phyloP scores from a whole-genome alignment of 2,329 filamentous ascomycete species.

The Fusarium xylarioides region DNA sequence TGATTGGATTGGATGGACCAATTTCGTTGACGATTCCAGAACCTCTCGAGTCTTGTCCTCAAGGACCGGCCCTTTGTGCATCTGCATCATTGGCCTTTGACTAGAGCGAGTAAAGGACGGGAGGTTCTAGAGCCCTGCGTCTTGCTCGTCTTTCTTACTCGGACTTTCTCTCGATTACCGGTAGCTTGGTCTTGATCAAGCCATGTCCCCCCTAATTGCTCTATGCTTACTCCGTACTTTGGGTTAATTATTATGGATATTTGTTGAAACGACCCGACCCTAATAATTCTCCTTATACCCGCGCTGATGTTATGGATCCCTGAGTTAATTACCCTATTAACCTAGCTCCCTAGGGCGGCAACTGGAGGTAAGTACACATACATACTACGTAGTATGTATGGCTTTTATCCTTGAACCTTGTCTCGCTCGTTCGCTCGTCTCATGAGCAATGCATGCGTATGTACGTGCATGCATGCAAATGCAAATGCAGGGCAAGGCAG shows the following conservation, averaged over 20 bases:
- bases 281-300: conserved; percentile 18
- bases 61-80: conserved; percentile 18
- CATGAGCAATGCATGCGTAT: neutral
- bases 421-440: conserved; percentile 11
- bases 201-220: neutral
- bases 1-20: neutral
- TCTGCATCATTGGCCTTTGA: conserved; percentile 8
- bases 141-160: neutral
- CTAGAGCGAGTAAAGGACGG: neutral
- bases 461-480: neutral
- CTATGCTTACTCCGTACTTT: neutral
- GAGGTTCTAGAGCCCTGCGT: neutral
- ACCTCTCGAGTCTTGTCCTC: conserved; percentile 1
- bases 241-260: neutral
- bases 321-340: neutral
- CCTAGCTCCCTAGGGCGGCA: neutral
- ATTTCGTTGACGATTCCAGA: conserved; percentile 25
- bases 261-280: neutral
- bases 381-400: conserved; percentile 16
- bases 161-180: conserved; percentile 4
- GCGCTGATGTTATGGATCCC: neutral
- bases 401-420: conserved; percentile 23
- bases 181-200: conserved; percentile 4
- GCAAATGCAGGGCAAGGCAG: neutral
- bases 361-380: neutral